Evolutionary conservation across 257 asterid genomes (phyloP).

Genomic region (Scutellaria baicalensis): DNA sequence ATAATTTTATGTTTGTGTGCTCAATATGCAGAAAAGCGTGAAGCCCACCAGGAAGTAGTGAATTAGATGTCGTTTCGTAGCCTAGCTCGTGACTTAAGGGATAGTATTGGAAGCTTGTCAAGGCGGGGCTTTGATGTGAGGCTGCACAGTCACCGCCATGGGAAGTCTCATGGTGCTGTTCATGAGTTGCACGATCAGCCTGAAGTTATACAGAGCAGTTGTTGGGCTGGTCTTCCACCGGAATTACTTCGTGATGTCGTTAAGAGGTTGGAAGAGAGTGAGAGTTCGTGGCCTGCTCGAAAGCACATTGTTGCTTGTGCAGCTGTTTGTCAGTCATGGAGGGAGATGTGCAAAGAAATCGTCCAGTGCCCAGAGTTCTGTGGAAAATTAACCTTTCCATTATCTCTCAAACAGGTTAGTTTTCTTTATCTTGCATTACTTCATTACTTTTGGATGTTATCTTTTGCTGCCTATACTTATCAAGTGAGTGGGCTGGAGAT

Average conservation of each 20-base stretch:
- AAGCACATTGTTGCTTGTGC: constrained; percentile 81
- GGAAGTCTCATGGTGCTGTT: constrained; percentile 71
- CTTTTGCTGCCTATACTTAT: not conserved
- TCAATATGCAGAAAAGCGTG: constrained; percentile 16
- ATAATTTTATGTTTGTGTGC: not conserved
- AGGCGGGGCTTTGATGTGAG: constrained; percentile 61
- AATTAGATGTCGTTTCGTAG: constrained; percentile 68
- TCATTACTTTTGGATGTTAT: not conserved
- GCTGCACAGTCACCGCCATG: constrained; percentile 38
- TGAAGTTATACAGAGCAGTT: constrained; percentile 56
- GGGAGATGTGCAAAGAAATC: constrained; percentile 75
- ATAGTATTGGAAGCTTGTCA: constrained; percentile 74
- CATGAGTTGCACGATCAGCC: constrained; percentile 70
- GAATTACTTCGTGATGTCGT: constrained; percentile 78
- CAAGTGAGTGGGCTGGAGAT: not conserved
- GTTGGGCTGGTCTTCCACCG: constrained; percentile 85
- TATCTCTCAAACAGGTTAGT: constrained; percentile 73
- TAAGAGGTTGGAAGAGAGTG: constrained; percentile 73
- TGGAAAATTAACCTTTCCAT: constrained; percentile 72
- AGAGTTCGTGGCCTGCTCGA: constrained; percentile 81
- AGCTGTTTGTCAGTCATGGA: constrained; percentile 83
- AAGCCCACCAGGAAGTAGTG: not conserved
- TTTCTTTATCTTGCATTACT: not conserved
- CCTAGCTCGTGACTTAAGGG: constrained; percentile 81
- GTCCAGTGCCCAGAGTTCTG: constrained; percentile 55